A percentile compares a stretch with the other conserved stretches of the same genome.
phyloP scores from a whole-genome alignment of 2,329 filamentous ascomycete genomes.

The Plenodomus lindquistii region DNA sequence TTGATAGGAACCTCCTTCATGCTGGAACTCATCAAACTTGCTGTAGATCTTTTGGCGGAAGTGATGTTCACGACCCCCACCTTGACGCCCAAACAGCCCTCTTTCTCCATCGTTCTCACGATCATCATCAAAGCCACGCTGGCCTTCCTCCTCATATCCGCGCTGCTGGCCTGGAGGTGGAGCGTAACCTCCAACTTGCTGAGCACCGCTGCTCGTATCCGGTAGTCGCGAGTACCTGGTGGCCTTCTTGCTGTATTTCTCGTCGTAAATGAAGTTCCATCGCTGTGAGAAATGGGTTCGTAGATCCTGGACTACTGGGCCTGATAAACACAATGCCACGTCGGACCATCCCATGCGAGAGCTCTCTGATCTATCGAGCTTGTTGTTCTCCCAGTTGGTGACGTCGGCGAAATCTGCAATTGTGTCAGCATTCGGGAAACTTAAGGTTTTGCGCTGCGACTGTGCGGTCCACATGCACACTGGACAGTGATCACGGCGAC shows the following conservation, averaged over 20 bases:
- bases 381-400: conserved; percentile 79
- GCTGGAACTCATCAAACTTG: conserved; percentile 28
- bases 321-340: conserved; percentile 74
- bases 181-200: conserved; percentile 47
- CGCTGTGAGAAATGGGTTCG: conserved; percentile 78
- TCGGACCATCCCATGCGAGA: conserved; percentile 95
- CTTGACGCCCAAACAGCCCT: conserved; percentile 34
- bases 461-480: not conserved
- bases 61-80: conserved; percentile 11
- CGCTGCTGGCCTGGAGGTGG: conserved; percentile 44
- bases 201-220: conserved; percentile 34
- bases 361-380: conserved; percentile 76
- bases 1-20: conserved; percentile 12
- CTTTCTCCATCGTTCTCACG: conserved; percentile 33
- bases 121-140: conserved; percentile 40
- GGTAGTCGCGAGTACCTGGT: conserved; percentile 50
- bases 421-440: conserved; percentile 14
- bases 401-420: conserved; percentile 70
- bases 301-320: conserved; percentile 75
- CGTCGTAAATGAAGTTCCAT: conserved; percentile 88
- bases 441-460: not conserved
- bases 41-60: conserved; percentile 36
- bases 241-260: conserved; percentile 72
- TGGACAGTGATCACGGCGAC: not conserved
- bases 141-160: conserved; percentile 38